Evolutionary conservation across 495 filamentous ascomycete species (phyloP).

Genomic region (Penicillium dipodomyicola): DNA sequence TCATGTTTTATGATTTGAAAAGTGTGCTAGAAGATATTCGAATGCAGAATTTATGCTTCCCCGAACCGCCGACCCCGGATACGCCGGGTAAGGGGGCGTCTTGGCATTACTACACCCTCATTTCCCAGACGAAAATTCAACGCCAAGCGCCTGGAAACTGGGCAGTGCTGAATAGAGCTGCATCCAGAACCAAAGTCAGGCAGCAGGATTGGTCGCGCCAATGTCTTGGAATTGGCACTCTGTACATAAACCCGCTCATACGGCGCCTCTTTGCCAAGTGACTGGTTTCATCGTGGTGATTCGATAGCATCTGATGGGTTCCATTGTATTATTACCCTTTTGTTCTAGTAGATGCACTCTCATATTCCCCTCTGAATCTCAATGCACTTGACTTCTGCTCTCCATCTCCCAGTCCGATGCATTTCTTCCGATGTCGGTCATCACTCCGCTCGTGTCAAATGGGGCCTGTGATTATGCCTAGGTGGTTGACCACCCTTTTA

Average conservation of each 20-base stretch:
- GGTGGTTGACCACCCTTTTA: slow-evolving; percentile 15
- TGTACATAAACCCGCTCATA: slow-evolving; percentile 1
- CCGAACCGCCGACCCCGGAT: slow-evolving; percentile 4
- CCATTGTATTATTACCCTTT: neutral
- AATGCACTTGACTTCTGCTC: neutral
- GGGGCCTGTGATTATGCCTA: slow-evolving; percentile 9
- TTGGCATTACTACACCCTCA: slow-evolving; percentile 4
- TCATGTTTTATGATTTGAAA: neutral
- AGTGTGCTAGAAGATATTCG: neutral
- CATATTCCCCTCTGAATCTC: neutral
- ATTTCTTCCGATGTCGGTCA: slow-evolving; percentile 7
- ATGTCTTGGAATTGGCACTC: slow-evolving; percentile 1
- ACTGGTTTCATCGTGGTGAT: slow-evolving; percentile 1
- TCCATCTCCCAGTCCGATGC: neutral
- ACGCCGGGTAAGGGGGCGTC: slow-evolving; percentile 2
- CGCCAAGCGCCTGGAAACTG: slow-evolving; percentile 3
- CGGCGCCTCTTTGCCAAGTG: neutral
- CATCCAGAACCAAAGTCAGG: neutral
- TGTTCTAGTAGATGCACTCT: neutral
- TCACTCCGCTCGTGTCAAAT: neutral
- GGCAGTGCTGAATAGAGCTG: slow-evolving; percentile 3
- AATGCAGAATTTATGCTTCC: neutral
- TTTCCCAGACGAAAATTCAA: neutral
- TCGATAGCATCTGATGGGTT: neutral
- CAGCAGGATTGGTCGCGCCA: slow-evolving; percentile 8